Evolutionary conservation across 208 protist genomes (phyloP), one percentile per base, ranked within the genome.

Genomic region (Acanthamoeba culbertsoni): DNA sequence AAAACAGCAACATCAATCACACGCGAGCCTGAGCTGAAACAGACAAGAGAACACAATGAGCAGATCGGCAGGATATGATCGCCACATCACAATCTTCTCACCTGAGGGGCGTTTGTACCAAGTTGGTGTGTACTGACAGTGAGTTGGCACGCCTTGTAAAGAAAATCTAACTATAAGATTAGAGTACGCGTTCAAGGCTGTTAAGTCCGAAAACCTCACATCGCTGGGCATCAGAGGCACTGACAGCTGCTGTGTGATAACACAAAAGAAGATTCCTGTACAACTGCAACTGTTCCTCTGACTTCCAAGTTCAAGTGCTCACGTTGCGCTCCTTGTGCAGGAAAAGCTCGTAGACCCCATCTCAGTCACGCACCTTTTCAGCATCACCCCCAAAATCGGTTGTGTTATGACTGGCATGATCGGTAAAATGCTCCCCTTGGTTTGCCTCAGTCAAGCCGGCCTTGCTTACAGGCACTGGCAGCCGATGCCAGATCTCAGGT

Each of bases 111-210:
- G 98, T 31, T 97, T 99, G 7, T 99, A 99, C 95, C 99, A 99
- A 97, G 99, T 99, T 23, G 97, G 95, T 96, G 86, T 48, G 95
- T 88, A 37, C 28, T 23, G 7, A 4, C 10, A 88, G 18, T 43
- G 12, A 40, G 4, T 28, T 23, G 59, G 1, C 8, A n/a, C 46
- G 0, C 28, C 35, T 14, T n/a, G 51, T 23, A 59, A n/a, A 23
- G 51, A 23, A 59, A 59, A 23, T n/a, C 51, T 14, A 59, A n/a
- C 51, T 59, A 23, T 59, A 4, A 45, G 1, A 14, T 23, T 91
- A 95, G 98, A 99, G 95, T 99, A 99, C 96, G 98, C 99, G 33
- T 99, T 99, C 96, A 99, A 99, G 95, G 99, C 99, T 10, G 98
- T 99, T 37, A 99, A 98, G 51, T 98, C 98, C 86, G 97, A 97